Conservation (phyloP, 2,329 filamentous ascomycete species). For the Paracorniculantispora psalliotae region DNA sequence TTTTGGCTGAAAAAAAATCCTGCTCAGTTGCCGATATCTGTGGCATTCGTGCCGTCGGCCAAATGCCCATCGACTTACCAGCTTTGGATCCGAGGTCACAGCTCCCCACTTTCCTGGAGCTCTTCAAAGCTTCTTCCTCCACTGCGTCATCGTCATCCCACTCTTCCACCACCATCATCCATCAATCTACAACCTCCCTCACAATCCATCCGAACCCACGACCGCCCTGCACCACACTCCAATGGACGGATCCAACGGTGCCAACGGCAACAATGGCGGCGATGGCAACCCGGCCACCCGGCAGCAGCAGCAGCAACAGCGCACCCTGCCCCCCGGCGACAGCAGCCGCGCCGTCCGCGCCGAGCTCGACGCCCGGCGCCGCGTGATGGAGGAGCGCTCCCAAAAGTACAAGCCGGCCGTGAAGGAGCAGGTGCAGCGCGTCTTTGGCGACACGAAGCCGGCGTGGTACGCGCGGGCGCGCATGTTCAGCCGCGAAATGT, state of each 20-base stretch:
- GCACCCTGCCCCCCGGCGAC: not conserved
- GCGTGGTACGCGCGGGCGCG: conserved; percentile 28
- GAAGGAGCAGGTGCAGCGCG: conserved; percentile 27
- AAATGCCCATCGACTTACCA: not conserved
- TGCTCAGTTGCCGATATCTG: too few species aligned
- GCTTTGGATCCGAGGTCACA: not conserved
- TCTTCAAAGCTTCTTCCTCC: not conserved
- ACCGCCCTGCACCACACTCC: not conserved
- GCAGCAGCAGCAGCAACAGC: conserved; percentile 2
- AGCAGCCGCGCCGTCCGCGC: conserved; percentile 22
- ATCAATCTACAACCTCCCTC: not conserved
- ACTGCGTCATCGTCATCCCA: conserved; percentile 1
- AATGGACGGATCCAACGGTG: conserved; percentile 8
- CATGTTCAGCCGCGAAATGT: conserved; percentile 24
- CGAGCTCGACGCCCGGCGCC: conserved; percentile 30
- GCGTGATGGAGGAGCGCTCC: conserved; percentile 24
- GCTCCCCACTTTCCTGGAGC: conserved; percentile 8
- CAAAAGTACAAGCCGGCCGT: conserved; percentile 27
- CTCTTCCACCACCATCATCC: not conserved
- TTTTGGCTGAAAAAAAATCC: too few species aligned
- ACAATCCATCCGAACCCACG: not conserved
- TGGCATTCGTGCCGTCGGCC: too few species aligned
- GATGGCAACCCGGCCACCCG: not conserved
- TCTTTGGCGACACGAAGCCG: conserved; percentile 24
- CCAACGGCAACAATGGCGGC: not conserved